phyloP scores from a whole-genome alignment of 192 early-diverging fungal species.

The Pecoramyces ruminantium region DNA sequence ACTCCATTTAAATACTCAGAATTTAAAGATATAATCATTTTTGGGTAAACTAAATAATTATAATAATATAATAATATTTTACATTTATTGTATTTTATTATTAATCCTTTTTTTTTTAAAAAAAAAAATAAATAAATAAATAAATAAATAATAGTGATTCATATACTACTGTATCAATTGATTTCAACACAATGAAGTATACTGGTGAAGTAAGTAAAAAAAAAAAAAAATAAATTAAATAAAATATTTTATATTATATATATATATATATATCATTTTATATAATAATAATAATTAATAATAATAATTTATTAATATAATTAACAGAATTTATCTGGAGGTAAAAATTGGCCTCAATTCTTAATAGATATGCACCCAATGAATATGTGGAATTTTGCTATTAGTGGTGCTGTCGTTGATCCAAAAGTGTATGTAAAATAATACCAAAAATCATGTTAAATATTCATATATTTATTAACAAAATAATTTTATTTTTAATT shows the following conservation, averaged over 20 bases:
- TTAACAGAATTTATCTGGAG: not conserved
- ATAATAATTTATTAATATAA: no score
- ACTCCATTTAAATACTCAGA: not conserved
- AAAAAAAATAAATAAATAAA: not conserved
- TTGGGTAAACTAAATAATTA: no score
- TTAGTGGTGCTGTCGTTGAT: not conserved
- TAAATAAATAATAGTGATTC: not conserved
- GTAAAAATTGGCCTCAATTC: not conserved
- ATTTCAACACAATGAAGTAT: not conserved
- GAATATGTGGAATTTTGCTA: not conserved
- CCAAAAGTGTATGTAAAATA: not conserved
- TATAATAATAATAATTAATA: no score
- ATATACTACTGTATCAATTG: not conserved
- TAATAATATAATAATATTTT: no score
- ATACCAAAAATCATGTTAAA: no score
- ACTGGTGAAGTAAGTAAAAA: not conserved
- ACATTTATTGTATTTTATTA: no score
- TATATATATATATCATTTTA: no score
- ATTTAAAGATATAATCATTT: not conserved
- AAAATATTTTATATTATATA: no score
- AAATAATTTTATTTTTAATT: no score
- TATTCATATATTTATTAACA: no score
- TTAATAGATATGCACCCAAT: not conserved
- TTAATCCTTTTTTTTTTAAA: no score
- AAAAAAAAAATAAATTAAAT: no score